Evolutionary conservation across 306 rosid species (phyloP).

Genomic region (Inga leiocalycina): DNA sequence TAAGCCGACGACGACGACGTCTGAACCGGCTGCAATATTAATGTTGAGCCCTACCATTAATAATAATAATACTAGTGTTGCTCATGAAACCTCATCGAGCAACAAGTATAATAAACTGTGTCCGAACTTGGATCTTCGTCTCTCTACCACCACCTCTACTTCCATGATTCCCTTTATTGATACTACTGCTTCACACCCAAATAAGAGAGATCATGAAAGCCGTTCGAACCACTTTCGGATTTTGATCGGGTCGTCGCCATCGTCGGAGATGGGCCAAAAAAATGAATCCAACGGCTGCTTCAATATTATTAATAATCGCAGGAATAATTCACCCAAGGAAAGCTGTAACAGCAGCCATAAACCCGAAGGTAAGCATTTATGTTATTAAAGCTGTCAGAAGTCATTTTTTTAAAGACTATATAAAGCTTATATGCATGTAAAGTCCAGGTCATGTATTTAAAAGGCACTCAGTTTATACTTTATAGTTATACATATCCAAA

Average conservation of each 20-base stretch:
- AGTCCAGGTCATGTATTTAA: not conserved
- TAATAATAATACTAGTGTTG: not conserved
- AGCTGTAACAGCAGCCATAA: slow-evolving; percentile 44
- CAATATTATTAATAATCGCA: not conserved
- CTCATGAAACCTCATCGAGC: slow-evolving; percentile 31
- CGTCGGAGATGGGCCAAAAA: slow-evolving; percentile 50
- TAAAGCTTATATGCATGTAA: not conserved
- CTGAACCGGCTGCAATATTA: slow-evolving; percentile 46
- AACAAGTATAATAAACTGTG: slow-evolving; percentile 25
- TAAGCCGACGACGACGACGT: slow-evolving; percentile 36
- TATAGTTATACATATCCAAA: not conserved
- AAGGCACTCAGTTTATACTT: not conserved
- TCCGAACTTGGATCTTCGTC: slow-evolving; percentile 90
- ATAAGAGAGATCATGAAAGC: slow-evolving; percentile 39
- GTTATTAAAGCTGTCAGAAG: not conserved
- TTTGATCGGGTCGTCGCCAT: slow-evolving; percentile 74
- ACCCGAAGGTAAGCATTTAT: not conserved
- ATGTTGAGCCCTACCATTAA: slow-evolving; percentile 47
- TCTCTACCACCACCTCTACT: slow-evolving; percentile 48
- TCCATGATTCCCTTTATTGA: slow-evolving; percentile 17
- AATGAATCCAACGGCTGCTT: slow-evolving; percentile 33
- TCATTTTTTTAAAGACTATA: not conserved
- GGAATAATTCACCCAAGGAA: slow-evolving; percentile 53
- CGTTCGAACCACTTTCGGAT: slow-evolving; percentile 74
- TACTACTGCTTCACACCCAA: slow-evolving; percentile 41